These are phyloP conservation scores for Hirschfeldia incana DNA, from an alignment of 345 rosid species.

Conservation along the genomic window DNA sequence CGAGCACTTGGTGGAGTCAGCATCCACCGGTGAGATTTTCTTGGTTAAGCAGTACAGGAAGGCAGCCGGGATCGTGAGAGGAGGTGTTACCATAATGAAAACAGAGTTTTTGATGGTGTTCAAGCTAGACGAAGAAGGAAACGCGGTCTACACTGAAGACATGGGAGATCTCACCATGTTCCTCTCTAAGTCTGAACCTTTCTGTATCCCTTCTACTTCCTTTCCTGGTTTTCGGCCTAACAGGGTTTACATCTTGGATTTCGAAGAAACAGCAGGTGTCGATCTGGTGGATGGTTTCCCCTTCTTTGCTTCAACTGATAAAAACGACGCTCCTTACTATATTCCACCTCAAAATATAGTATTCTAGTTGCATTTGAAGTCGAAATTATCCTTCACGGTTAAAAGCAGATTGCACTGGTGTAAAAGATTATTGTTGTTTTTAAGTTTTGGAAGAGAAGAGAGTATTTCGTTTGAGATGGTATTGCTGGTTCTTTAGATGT, in stretches of 20 bases:
- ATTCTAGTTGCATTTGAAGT: no score
- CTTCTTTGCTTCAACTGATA: not conserved
- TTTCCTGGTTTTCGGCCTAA: not conserved
- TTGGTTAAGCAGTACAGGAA: not conserved
- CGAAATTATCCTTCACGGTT: no score
- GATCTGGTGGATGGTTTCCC: not conserved
- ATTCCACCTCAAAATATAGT: no score
- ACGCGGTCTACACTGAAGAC: not conserved
- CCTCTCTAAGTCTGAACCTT: not conserved
- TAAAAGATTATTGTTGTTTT: no score
- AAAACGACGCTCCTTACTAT: no score
- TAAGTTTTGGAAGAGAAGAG: no score
- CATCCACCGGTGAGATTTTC: not conserved
- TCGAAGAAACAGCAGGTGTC: not conserved
- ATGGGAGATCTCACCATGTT: not conserved
- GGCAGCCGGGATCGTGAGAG: not conserved
- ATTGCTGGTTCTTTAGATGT: not conserved
- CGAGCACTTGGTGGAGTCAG: not conserved
- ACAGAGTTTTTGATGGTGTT: not conserved
- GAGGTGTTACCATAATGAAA: not conserved
- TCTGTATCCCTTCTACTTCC: not conserved
- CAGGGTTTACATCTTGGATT: not conserved
- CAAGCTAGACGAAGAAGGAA: not conserved
- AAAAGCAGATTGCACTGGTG: no score
- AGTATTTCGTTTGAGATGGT: no score